Base-by-base conservation (phyloP, 148 eudicot genomes). In the Vaccinium macrocarpon region DNA sequence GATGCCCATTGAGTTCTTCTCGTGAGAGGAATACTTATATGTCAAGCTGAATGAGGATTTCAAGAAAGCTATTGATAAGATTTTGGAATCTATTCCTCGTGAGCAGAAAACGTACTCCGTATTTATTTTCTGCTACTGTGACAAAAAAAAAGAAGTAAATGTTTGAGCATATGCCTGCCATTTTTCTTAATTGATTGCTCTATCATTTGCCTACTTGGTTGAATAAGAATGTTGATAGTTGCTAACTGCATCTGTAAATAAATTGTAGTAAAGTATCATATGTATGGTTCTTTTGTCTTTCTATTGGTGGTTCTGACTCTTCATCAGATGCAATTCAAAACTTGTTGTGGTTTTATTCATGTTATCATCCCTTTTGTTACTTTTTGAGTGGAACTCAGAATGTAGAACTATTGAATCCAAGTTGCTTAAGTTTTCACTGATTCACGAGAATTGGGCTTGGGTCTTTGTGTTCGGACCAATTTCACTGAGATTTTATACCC, bases 81-180 rank as follows among this genome's bases (percentile, higher is more conserved):
- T 96, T 79, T 89, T 94, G 84, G 90, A 86, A 77, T 92, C 72
- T 82, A 91, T 96, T 61, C 99, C 99, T 86, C 93, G 88, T 49
- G 92, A 93, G 25, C 80, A 97, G 76, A 91, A 90, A 81, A 94
- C 99, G 55, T 96, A 86, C n/a, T n/a, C n/a, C n/a, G n/a, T n/a
- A n/a, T 86, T 84, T 96, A 68, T 96, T 92, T 85, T 96, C 99
- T 72, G 98, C 98, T 71, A 94, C 99, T 19, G 93, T 96, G 98
- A 94, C 99, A 13, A 91, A 91, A 80, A 96, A 96, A n/a, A n/a
- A n/a, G n/a, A 93, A 98, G n/a, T 94, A 83, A 6, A 49, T 64
- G 14, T 68, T 81, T 81, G 38, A 23, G 49, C 51, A 74, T 42
- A 19, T 18, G 52, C 38, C 12, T 35, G 56, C 14, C 8, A n/a